Conservation (phyloP, 2,329 filamentous ascomycete genomes). For the Calonectria pseudoturangicola region DNA sequence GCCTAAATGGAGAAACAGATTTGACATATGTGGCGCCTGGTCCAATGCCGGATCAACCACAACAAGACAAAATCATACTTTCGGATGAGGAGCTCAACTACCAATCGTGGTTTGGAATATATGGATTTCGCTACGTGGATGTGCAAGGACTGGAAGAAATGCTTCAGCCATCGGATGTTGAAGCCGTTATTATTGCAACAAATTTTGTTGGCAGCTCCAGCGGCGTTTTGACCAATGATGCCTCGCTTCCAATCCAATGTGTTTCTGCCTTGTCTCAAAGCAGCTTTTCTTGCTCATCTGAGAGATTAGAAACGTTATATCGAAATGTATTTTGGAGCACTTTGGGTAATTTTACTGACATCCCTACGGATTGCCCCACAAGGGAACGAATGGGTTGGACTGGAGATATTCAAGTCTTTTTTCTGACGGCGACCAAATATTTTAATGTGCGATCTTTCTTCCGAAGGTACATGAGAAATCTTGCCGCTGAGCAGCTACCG, state of each 20-base stretch:
- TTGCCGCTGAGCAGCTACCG: not conserved
- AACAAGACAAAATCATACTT: not conserved
- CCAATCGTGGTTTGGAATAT: not conserved
- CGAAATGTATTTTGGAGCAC: not conserved
- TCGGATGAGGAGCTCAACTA: not conserved
- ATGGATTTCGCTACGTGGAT: not conserved
- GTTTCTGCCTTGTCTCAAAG: not conserved
- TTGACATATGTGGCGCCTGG: too few relatives aligned
- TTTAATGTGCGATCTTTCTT: not conserved
- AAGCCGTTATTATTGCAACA: not conserved
- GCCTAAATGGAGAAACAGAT: too few relatives aligned
- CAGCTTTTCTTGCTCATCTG: not conserved
- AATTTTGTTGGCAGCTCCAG: too few relatives aligned
- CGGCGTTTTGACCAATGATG: too few relatives aligned
- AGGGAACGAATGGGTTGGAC: not conserved
- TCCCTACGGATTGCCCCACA: not conserved
- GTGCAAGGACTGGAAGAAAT: not conserved
- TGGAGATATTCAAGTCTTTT: constrained; percentile 1
- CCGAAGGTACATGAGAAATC: not conserved
- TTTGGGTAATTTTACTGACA: not conserved
- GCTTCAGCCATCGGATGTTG: not conserved
- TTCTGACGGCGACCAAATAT: not conserved
- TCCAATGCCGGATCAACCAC: not conserved
- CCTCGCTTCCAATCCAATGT: too few relatives aligned
- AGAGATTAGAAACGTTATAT: not conserved